Evolutionary conservation across 1,139 yeast genomes (phyloP).

Genomic region (Nakaseomyces bracarensis): DNA sequence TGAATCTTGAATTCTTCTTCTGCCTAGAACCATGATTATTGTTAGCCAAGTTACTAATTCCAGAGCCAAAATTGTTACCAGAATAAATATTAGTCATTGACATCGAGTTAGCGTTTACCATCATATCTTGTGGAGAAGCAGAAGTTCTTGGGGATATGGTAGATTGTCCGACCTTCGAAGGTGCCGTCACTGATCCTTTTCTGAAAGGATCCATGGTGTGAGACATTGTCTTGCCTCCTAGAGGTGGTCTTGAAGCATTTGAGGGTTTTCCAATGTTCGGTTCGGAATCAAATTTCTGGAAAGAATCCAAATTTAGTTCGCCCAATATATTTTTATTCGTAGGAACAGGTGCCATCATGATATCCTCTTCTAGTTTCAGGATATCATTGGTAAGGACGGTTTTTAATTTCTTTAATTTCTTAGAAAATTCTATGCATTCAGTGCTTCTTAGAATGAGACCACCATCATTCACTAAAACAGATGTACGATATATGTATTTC

Average conservation of each 20-base stretch:
- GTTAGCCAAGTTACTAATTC: not conserved
- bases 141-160: constrained; percentile 7
- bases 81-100: not conserved
- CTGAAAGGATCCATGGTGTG: constrained; percentile 5
- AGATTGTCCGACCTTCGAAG: not conserved
- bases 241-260: constrained; percentile 1
- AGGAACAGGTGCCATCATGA: constrained; percentile 6
- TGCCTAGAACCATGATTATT: not conserved
- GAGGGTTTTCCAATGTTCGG: constrained; percentile 1
- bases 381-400: constrained; percentile 9
- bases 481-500: constrained; percentile 52
- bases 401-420: constrained; percentile 36
- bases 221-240: constrained; percentile 4
- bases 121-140: not conserved
- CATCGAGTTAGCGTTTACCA: not conserved
- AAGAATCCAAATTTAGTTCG: not conserved
- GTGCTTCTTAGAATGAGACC: constrained; percentile 53
- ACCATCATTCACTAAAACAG: constrained; percentile 54
- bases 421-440: constrained; percentile 51
- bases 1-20: constrained; percentile 6
- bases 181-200: not conserved
- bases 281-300: constrained; percentile 4
- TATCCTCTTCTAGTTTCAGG: constrained; percentile 2
- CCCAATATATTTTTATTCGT: not conserved
- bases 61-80: not conserved